Evolutionary conservation across 495 filamentous ascomycete genomes (phyloP), one percentile per base, ranked within the genome.

Genomic region (Penicillium ochrochloron): DNA sequence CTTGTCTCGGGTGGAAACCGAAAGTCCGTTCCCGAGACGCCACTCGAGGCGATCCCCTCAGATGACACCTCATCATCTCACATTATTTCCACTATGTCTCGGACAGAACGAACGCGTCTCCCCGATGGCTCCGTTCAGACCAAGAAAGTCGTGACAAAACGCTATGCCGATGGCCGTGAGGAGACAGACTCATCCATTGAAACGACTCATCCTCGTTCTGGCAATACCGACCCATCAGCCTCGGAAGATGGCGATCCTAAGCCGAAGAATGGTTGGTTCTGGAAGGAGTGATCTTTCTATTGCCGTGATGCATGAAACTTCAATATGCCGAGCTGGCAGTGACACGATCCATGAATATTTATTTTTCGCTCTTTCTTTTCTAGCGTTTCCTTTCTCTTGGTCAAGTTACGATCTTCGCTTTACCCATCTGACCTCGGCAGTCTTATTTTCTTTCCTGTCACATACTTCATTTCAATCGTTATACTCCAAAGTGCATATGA

Each of bases 161-260:
- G 83, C 7, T 91, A 85, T 67, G 78, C 84, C 0, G 88, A 91
- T 78, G 89, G 89, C 6, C 75, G 82, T 23, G 88, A 89, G 66
- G 85, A 88, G 66, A 84, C 67, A 29, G 82, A 84, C 8, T 83
- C 85, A 15, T 75, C 72, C 14, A 72, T 76, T 10, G 78, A 82
- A 51, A 64, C 75, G 15, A 66, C 68, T 27, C 73, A 74, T 53
- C 62, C 60, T 2, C 66, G 59, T 15, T 60, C 59, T n/a, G 42
- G 64, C 15, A 23, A 61, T 64, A 25, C 17, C 1, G 56, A 58
- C 6, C 27, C 19, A n/a, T 44, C 27, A 5, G 29, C 59, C 2
- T 62, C 69, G 6, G 61, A 52, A 10, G 66, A 68, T 5, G 37
- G 52, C 1, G 52, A 66, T 1, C 15, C 53, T 19, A 61, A 71